phyloP scores from a whole-genome alignment of 495 filamentous ascomycete genomes.

The Xylaria flabelliformis region DNA sequence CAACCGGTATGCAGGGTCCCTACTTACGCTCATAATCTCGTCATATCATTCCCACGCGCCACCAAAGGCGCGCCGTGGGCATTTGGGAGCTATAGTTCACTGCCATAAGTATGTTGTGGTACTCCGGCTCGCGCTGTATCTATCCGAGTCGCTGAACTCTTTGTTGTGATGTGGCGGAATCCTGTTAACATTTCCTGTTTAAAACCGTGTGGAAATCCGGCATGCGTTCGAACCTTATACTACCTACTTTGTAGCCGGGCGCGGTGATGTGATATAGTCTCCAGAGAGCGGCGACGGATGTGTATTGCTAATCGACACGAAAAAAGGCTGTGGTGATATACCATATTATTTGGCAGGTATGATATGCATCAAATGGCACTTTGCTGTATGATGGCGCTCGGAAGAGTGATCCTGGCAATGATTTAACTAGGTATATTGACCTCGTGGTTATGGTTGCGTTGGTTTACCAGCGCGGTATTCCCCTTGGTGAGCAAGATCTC shows the following conservation, averaged over 20 bases:
- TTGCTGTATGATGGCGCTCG: background rate
- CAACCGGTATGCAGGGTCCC: constrained; percentile 1
- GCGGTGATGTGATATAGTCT: background rate
- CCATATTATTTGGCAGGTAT: background rate
- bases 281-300: background rate
- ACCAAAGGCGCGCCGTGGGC: background rate
- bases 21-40: background rate
- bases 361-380: background rate
- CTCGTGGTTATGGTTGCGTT: background rate
- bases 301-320: background rate
- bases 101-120: background rate
- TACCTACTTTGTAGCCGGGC: background rate
- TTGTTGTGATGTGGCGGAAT: background rate
- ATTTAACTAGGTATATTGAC: background rate
- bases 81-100: background rate
- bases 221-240: background rate
- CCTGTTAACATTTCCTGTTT: background rate
- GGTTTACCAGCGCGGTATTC: background rate
- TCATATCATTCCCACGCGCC: constrained; percentile 10
- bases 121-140: constrained; percentile 13
- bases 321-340: background rate
- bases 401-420: background rate
- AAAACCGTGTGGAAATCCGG: background rate
- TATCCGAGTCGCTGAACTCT: background rate
- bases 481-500: background rate